Base-by-base conservation (phyloP, 1,139 yeast species). In the Magnusiomyces tetraspermus region DNA sequence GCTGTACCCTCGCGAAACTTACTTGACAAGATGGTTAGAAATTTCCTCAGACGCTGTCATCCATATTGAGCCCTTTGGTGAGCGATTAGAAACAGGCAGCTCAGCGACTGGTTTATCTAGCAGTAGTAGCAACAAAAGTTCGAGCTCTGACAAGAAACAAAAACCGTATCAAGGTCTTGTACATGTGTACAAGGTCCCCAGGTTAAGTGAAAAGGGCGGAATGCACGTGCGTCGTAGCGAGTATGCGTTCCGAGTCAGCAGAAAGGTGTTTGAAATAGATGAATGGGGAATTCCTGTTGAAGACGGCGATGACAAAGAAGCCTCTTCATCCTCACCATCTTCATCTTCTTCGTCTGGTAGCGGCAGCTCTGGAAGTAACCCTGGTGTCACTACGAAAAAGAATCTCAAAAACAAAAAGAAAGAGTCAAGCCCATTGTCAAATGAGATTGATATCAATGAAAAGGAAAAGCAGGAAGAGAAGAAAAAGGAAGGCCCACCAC, bases 241-340 rank as follows among this genome's bases (percentile, higher is more conserved):
- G 68, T 83, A 78, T 67, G 90, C 96, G 2, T 92, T 90, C 70
- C 82, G 84, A 63, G 88, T 88, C 57, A 92, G 96, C 15, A 76
- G 85, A 57, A 81, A 82, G 68, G 81, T 78, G 63, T 88, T 92
- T 65, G 95, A 85, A 62, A 84, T 90, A 55, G 90, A 85, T 59
- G 87, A 82, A 63, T 90, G 96, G 95, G 87, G 95, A 24, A 92
- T 92, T 48, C 97, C 98, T 0, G 95, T 92, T 1, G 97, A 87
- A 56, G 89, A 82, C 5, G 50, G 38, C 13, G 49, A 11, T 10
- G 45, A 41, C 2, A 30, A 41, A 41, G 3, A n/a, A 8, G 17
- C 10, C 3, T 17, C 28, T n/a, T 36, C 38, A 36, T n/a, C n/a
- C n/a, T n/a, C n/a, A n/a, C n/a, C n/a, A n/a, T n/a, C n/a, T n/a